Base-by-base conservation (phyloP, 2,329 filamentous ascomycete genomes). In the Verticillium nonalfalfae region DNA sequence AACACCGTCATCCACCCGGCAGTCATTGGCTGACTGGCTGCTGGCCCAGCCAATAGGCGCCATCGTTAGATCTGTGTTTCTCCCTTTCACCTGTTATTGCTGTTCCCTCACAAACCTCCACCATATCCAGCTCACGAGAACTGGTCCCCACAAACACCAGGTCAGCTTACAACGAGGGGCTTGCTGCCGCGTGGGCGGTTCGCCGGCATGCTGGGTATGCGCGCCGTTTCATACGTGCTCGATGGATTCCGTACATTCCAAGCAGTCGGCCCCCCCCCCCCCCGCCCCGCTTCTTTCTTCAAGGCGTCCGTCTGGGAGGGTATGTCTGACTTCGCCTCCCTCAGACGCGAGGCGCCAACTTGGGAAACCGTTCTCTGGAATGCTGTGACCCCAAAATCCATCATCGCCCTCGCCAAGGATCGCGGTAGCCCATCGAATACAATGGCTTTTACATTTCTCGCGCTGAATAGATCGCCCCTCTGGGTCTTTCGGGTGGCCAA, bases 271-370 rank as follows among this genome's bases (percentile, higher is more conserved):
- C 26, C 40, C n/a, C 7, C n/a, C n/a, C n/a, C n/a, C n/a, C n/a
- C n/a, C n/a, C n/a, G 40, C n/a, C 40, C 18, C 40, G n/a, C n/a
- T 21, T 50, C 40, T 21, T n/a, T 50, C 40, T 7, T 50, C 18
- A 50, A 34, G 55, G n/a, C 55, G 55, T 36, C 55, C 55, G n/a
- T 5, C n/a, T 21, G 33, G 38, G 21, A 40, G 58, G 33, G 7
- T 9, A 34, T 59, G 58, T 59, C 58, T 59, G 45, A 38, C 40
- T 34, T n/a, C 18, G 33, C 58, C 58, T 59, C 58, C 58, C 40
- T 52, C 58, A 35, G 58, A 35, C 45, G 33, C n/a, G 40, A 59
- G 38, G 57, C 33, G 26, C 7, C 40, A 34, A 21, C 40, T 45
- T n/a, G 40, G 40, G n/a, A 26, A 13, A n/a, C 18, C n/a, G 18